phyloP scores from a whole-genome alignment of 2,329 filamentous ascomycete species.

The Paraphaeosphaeria minitans region DNA sequence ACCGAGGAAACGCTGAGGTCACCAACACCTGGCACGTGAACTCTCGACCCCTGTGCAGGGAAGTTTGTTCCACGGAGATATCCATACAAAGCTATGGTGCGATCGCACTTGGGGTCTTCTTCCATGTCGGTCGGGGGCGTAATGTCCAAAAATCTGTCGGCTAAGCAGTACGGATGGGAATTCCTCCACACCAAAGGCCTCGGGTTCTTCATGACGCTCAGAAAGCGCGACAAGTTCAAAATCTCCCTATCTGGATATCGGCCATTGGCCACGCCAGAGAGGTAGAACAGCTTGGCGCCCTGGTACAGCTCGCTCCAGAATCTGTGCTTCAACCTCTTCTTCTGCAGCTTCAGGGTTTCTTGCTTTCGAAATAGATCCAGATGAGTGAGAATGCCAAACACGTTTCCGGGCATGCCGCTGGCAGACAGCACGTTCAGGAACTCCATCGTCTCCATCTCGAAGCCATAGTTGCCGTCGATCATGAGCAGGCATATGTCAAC shows the following conservation, averaged over 20 bases:
- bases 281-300: constrained; percentile 94
- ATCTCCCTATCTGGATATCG: constrained; percentile 96
- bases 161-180: constrained; percentile 89
- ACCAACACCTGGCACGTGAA: constrained; percentile 91
- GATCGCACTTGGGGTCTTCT: constrained; percentile 84
- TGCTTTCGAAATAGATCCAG: constrained; percentile 95
- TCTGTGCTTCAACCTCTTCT: constrained; percentile 93
- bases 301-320: constrained; percentile 98
- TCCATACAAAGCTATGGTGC: constrained; percentile 87
- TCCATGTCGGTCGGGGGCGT: constrained; percentile 93
- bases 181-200: constrained; percentile 96
- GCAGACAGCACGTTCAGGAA: constrained; percentile 93
- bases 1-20: constrained; percentile 84
- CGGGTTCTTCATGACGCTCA: constrained; percentile 99
- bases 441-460: constrained; percentile 99
- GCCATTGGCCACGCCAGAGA: constrained; percentile 95
- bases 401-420: constrained; percentile 97
- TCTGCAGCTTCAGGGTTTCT: constrained; percentile 86
- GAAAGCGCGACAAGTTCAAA: constrained; percentile 91
- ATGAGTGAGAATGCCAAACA: constrained; percentile 96
- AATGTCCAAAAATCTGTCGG: constrained; percentile 93
- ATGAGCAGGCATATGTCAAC: constrained; percentile 96
- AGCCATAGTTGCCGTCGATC: constrained; percentile 98
- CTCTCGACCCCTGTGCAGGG: constrained; percentile 77
- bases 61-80: constrained; percentile 97